Evolutionary conservation across 495 filamentous ascomycete species (phyloP).

Genomic region (Daldinia caldariorum): DNA sequence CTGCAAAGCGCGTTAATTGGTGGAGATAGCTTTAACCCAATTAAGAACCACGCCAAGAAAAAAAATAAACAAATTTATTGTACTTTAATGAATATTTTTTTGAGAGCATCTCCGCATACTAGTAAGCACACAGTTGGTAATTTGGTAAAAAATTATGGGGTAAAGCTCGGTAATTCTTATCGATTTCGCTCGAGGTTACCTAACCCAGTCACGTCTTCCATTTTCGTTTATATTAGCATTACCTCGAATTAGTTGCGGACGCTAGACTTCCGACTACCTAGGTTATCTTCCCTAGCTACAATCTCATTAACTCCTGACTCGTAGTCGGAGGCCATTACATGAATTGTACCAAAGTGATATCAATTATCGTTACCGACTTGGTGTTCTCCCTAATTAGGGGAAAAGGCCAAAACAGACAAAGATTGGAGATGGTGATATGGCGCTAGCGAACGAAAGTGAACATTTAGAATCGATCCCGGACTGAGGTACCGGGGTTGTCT

Average conservation of each 20-base stretch:
- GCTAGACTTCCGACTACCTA: slow-evolving; percentile 35
- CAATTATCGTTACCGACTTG: slow-evolving; percentile 35
- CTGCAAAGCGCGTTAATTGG: slow-evolving; percentile 30
- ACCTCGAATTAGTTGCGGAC: slow-evolving; percentile 30
- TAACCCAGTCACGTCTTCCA: slow-evolving; percentile 7
- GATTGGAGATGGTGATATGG: slow-evolving; percentile 9
- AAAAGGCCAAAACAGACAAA: slow-evolving; percentile 10
- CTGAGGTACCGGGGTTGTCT: slow-evolving; percentile 14
- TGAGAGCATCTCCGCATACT: slow-evolving; percentile 10
- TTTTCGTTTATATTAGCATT: slow-evolving; percentile 21
- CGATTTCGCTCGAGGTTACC: slow-evolving; percentile 1
- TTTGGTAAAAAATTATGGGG: slow-evolving; percentile 17
- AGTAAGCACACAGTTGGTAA: slow-evolving; percentile 1
- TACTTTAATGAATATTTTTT: slow-evolving; percentile 17
- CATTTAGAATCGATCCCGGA: slow-evolving; percentile 13
- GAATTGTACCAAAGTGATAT: slow-evolving; percentile 35
- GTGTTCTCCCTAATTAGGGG: slow-evolving; percentile 21
- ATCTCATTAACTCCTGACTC: slow-evolving; percentile 29
- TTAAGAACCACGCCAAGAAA: slow-evolving; percentile 13
- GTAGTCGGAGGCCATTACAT: slow-evolving; percentile 14
- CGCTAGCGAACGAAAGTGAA: slow-evolving; percentile 22
- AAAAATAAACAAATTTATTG: not conserved
- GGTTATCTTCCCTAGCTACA: slow-evolving; percentile 13
- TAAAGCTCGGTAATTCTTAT: slow-evolving; percentile 31
- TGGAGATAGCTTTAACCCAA: slow-evolving; percentile 6